phyloP scores from a whole-genome alignment of 257 asterid genomes.

The Penstemon newberryi region DNA sequence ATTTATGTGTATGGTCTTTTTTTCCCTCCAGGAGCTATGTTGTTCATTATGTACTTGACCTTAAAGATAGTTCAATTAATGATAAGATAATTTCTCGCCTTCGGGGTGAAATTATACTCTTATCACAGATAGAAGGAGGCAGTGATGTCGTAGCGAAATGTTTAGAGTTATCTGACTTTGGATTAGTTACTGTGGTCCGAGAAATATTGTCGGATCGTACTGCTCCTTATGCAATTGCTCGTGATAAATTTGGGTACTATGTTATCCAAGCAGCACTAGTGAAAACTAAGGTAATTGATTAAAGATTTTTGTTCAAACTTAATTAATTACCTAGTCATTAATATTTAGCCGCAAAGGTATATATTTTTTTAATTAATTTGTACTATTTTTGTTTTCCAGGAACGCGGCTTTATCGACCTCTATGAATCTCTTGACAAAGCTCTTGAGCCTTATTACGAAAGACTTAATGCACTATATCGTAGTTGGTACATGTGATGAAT shows the following conservation, averaged over 20 bases:
- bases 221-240: constrained; percentile 30
- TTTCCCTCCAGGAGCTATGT: constrained; percentile 40
- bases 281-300: constrained; percentile 26
- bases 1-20: neutral
- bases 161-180: constrained; percentile 20
- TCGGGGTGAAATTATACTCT: constrained; percentile 15
- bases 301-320: neutral
- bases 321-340: too few relatives aligned
- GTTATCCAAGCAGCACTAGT: constrained; percentile 45
- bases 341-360: too few relatives aligned
- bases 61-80: neutral
- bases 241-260: constrained; percentile 43
- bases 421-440: neutral
- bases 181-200: constrained; percentile 12
- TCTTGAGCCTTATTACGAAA: neutral
- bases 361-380: neutral
- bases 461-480: neutral
- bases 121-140: constrained; percentile 34
- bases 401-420: neutral
- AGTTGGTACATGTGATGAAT: constrained; percentile 5
- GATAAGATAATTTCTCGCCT: constrained; percentile 5
- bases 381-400: constrained; percentile 2
- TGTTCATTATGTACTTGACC: constrained; percentile 38
- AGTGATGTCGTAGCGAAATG: constrained; percentile 48
- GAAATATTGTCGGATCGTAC: constrained; percentile 22